Evolutionary conservation across 192 early-diverging fungal species (phyloP).

Genomic region (Coemansia sp.): DNA sequence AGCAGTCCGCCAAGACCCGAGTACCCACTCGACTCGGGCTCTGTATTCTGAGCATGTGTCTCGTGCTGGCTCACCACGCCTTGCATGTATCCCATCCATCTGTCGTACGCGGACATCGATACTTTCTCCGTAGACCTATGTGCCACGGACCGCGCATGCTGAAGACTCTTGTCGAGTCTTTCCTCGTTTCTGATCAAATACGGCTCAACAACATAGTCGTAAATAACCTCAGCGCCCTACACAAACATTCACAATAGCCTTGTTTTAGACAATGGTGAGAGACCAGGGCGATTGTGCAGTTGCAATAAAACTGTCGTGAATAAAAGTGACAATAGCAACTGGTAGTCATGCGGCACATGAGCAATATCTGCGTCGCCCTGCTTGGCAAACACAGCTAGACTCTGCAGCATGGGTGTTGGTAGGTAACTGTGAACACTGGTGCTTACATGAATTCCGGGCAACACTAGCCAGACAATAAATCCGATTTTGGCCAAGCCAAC

Average conservation of each 20-base stretch:
- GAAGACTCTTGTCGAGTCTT: conserved; percentile 37
- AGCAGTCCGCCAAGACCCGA: conserved; percentile 28
- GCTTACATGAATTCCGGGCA: conserved; percentile 55
- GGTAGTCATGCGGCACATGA: conserved; percentile 9
- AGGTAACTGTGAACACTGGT: not conserved
- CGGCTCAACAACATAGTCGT: conserved; percentile 53
- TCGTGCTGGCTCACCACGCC: conserved; percentile 26
- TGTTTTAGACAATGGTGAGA: not conserved
- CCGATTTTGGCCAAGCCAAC: conserved; percentile 47
- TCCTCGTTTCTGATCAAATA: conserved; percentile 43
- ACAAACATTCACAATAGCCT: not conserved
- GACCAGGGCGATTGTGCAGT: not conserved
- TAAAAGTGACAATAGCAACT: not conserved
- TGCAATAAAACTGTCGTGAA: conserved; percentile 1
- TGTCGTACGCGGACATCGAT: conserved; percentile 49
- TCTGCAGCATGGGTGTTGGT: no score
- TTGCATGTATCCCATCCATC: conserved; percentile 51
- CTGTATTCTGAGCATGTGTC: not conserved
- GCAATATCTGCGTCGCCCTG: conserved; percentile 8
- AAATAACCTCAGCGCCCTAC: conserved; percentile 51
- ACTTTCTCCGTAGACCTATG: conserved; percentile 39
- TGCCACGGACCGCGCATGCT: conserved; percentile 42
- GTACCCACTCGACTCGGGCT: conserved; percentile 2
- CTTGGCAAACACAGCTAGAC: not conserved
- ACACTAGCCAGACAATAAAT: conserved; percentile 50